Conservation (phyloP, 805 yeast genomes). For the Candida suzukii region DNA sequence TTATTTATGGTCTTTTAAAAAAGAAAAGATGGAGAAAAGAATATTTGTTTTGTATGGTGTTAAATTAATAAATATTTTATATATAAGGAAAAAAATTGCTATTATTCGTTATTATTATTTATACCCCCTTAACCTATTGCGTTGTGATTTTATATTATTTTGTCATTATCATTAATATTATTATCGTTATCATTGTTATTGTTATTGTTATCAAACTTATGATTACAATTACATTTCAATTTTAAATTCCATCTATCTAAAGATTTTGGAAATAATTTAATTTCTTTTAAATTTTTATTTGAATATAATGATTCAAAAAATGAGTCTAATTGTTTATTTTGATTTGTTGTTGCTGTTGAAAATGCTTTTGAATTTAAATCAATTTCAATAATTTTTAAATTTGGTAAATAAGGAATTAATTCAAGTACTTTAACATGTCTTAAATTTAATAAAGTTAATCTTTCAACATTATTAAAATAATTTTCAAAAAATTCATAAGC, state of each 20-base stretch:
- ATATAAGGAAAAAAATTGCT: too few relatives aligned
- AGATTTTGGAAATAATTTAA: neutral
- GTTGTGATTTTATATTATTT: too few relatives aligned
- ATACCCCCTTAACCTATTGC: too few relatives aligned
- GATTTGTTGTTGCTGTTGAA: conserved; percentile 6
- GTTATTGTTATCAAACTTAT: too few relatives aligned
- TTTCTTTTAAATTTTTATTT: neutral
- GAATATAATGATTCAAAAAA: conserved; percentile 3
- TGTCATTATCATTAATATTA: too few relatives aligned
- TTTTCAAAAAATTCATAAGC: conserved; percentile 20
- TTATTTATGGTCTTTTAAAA: neutral
- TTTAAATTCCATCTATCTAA: neutral
- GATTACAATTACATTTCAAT: neutral
- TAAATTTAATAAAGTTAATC: conserved; percentile 31
- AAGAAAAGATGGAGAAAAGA: too few relatives aligned
- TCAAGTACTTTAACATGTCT: conserved; percentile 40
- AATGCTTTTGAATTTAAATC: conserved; percentile 46
- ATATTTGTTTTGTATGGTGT: too few relatives aligned
- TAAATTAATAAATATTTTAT: too few relatives aligned
- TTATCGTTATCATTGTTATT: too few relatives aligned
- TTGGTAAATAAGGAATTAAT: conserved; percentile 38
- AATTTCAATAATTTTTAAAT: conserved; percentile 31
- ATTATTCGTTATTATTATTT: too few relatives aligned
- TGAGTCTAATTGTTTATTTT: conserved; percentile 2
- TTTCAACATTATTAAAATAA: conserved; percentile 33